A percentile compares a stretch with the other conserved stretches of the same genome.
Conservation (phyloP, 257 asterid genomes). For the Solanum neorickii region DNA sequence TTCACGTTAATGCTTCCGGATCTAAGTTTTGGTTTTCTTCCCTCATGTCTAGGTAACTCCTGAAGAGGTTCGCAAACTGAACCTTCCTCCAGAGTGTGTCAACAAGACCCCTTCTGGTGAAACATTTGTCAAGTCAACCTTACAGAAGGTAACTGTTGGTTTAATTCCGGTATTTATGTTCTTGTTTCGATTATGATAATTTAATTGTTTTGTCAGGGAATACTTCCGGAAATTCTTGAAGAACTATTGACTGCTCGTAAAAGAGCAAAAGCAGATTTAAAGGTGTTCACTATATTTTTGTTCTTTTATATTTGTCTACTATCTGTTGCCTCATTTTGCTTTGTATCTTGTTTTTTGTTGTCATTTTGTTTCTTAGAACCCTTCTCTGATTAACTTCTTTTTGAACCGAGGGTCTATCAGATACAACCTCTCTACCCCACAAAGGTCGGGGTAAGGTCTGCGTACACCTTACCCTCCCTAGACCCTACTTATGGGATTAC, state of each 20-base stretch:
- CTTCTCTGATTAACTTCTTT: neutral
- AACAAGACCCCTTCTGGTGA: constrained; percentile 98
- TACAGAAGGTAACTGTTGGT: constrained; percentile 61
- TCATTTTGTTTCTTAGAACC: neutral
- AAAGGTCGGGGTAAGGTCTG: neutral
- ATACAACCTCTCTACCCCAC: neutral
- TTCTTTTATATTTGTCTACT: neutral
- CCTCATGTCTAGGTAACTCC: constrained; percentile 54
- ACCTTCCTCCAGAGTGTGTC: constrained; percentile 75
- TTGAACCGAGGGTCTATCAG: neutral
- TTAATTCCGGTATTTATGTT: neutral
- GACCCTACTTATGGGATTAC: neutral
- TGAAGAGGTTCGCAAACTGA: constrained; percentile 74
- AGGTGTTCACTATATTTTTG: constrained; percentile 35
- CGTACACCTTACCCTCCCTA: neutral
- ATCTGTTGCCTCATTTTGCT: neutral
- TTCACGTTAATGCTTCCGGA: neutral
- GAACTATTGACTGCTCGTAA: constrained; percentile 92
- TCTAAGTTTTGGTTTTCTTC: neutral
- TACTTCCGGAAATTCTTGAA: constrained; percentile 97
- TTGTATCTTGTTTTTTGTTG: neutral
- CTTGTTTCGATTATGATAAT: constrained; percentile 3
- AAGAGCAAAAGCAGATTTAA: constrained; percentile 96
- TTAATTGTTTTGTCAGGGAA: constrained; percentile 47
- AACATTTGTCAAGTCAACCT: constrained; percentile 69